Evolutionary conservation across 164 flowering plant species (phyloP).

Genomic region (Aristolochia fimbriata): DNA sequence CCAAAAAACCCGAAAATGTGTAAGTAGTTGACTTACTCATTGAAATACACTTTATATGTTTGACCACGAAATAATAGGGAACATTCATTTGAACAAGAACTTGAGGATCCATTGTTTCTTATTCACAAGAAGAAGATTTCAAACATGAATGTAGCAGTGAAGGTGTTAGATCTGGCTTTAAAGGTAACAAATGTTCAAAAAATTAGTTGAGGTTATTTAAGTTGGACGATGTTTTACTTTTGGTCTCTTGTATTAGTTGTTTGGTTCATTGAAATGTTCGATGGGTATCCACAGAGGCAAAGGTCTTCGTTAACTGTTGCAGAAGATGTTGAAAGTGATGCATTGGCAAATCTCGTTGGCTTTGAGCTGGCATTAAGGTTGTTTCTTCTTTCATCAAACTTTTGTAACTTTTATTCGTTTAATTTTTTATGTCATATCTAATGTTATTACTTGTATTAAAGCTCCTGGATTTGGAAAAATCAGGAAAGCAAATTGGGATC

Average conservation of each 20-base stretch:
- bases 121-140: conserved; percentile 88
- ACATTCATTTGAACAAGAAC: conserved; percentile 37
- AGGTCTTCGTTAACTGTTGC: conserved; percentile 81
- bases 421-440: background rate
- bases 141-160: conserved; percentile 61
- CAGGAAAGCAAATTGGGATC: conserved; percentile 73
- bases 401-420: background rate
- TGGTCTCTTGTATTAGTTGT: background rate
- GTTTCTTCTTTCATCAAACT: background rate
- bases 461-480: conserved; percentile 98
- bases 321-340: conserved; percentile 95
- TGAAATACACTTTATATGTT: too few species aligned
- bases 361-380: conserved; percentile 95
- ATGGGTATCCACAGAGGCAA: conserved; percentile 47
- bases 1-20: too few species aligned
- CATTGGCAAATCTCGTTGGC: conserved; percentile 75
- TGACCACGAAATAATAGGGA: background rate
- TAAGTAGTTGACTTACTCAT: too few species aligned
- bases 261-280: background rate
- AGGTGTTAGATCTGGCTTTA: conserved; percentile 76
- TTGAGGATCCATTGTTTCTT: conserved; percentile 83
- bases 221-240: background rate
- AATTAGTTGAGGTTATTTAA: background rate
- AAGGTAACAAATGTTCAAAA: conserved; percentile 39
- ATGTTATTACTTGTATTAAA: conserved; percentile 28